phyloP scores from a whole-genome alignment of 768 basidiomycete genomes.

The Serendipita vermifera region DNA sequence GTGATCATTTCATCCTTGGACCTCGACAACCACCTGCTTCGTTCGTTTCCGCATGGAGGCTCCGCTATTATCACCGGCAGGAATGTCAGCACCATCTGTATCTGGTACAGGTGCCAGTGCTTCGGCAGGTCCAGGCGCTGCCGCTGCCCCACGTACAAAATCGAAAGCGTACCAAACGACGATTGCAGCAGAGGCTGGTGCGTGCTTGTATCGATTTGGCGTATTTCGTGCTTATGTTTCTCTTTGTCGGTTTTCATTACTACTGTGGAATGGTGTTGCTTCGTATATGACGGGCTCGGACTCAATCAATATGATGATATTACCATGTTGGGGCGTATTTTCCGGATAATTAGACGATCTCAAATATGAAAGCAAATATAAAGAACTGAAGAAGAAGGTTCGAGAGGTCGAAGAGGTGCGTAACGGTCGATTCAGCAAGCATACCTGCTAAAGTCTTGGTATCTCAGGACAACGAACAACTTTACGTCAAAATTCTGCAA shows the following conservation, averaged over 20 bases:
- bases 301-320: too few relatives aligned
- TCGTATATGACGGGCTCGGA: too few relatives aligned
- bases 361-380: constrained; percentile 81
- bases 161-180: constrained; percentile 9
- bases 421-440: constrained; percentile 18
- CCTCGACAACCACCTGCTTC: too few relatives aligned
- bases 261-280: too few relatives aligned
- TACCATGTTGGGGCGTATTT: too few relatives aligned
- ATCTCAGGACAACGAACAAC: constrained; percentile 83
- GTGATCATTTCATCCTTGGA: too few relatives aligned
- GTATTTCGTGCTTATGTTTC: neutral
- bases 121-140: too few relatives aligned
- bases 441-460: too few relatives aligned
- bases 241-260: neutral
- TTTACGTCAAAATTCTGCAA: constrained; percentile 65
- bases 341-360: constrained; percentile 43
- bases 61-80: too few relatives aligned
- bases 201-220: neutral
- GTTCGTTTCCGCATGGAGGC: too few relatives aligned
- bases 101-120: too few relatives aligned
- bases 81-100: too few relatives aligned
- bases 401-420: constrained; percentile 72
- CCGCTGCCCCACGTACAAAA: constrained; percentile 1
- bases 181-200: constrained; percentile 9
- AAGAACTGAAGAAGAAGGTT: constrained; percentile 76